Evolutionary conservation across 2,329 filamentous ascomycete genomes (phyloP).

Genomic region (Ophiostoma tasmaniense): DNA sequence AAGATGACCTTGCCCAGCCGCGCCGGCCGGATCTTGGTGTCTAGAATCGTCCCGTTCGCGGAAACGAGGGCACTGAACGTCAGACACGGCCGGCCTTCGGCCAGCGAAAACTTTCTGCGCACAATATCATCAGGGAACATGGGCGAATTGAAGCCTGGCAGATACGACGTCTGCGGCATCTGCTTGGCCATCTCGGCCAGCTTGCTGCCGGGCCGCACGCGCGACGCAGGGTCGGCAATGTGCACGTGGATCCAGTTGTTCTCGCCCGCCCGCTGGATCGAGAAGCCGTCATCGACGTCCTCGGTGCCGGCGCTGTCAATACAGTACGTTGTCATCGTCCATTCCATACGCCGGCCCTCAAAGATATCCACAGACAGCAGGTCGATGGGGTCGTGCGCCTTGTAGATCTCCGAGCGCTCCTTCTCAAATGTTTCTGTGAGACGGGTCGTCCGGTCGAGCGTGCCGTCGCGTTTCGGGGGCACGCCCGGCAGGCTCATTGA

Average conservation of each 20-base stretch:
- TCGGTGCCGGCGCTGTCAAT: constrained; percentile 59
- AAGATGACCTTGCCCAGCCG: constrained; percentile 44
- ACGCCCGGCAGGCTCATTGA: constrained; percentile 46
- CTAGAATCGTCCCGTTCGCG: constrained; percentile 42
- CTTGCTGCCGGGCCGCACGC: constrained; percentile 50
- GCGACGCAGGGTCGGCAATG: constrained; percentile 68
- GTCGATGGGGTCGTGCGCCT: neutral
- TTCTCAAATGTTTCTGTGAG: neutral
- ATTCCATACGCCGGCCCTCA: constrained; percentile 47
- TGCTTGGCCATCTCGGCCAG: constrained; percentile 54
- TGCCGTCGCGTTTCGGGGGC: constrained; percentile 35
- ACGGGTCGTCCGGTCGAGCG: constrained; percentile 30
- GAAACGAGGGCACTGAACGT: constrained; percentile 56
- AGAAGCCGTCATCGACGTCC: constrained; percentile 74
- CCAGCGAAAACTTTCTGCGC: constrained; percentile 47
- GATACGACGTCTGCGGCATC: constrained; percentile 51
- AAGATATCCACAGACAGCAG: constrained; percentile 37
- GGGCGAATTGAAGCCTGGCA: constrained; percentile 47
- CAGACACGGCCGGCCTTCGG: constrained; percentile 41
- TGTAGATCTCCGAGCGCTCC: neutral
- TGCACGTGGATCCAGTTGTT: constrained; percentile 66
- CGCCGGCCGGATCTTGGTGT: constrained; percentile 46
- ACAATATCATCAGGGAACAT: constrained; percentile 50
- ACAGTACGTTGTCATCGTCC: constrained; percentile 55
- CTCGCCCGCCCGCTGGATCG: constrained; percentile 49